Base-by-base conservation (phyloP, 257 asterid genomes). In the Avicennia marina region DNA sequence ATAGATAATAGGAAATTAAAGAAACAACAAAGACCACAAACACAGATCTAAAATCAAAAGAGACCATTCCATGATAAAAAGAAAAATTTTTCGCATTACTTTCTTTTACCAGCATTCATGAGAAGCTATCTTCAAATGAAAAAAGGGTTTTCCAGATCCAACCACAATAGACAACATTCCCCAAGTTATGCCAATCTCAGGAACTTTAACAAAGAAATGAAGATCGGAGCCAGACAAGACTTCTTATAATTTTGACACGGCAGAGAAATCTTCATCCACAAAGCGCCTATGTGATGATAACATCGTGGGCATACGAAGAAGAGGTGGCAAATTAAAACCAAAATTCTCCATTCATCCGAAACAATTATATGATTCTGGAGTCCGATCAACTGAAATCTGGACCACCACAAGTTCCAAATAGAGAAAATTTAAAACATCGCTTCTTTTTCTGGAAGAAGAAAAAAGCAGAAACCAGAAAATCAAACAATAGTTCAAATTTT, bases 331-430 rank as follows among this genome's bases (percentile, higher is more conserved):
- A 12, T 40, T 7, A 12, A 2, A 19, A 52, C 4, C 45, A 44
- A 10, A 36, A 52, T 44, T 49, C 16, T 25, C 26, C 39, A 45
- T 44, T 62, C 61, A 54, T 55, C 72, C 56, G 78, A 72, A 71
- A 78, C 82, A 68, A 45, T n/a, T n/a, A n/a, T n/a, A n/a, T n/a
- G n/a, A n/a, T n/a, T n/a, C n/a, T n/a, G n/a, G n/a, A n/a, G n/a
- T n/a, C 73, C 8, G 66, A 72, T 69, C 70, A 52, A n/a, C n/a
- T 39, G 32, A 43, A 60, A 52, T 46, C 18, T 47, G 41, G 59
- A 58, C 29, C 42, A 62, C 33, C n/a, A 19, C 66, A 58, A 56
- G 16, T 47, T 55, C 19, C 63, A 52, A 40, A 53, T 17, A 3
- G 6, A 26, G 27, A 11, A 18, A 31, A 26, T 10, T 4, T 9